Evolutionary conservation across 805 yeast genomes (phyloP).

Genomic region (Phaffomyces thermotolerans): DNA sequence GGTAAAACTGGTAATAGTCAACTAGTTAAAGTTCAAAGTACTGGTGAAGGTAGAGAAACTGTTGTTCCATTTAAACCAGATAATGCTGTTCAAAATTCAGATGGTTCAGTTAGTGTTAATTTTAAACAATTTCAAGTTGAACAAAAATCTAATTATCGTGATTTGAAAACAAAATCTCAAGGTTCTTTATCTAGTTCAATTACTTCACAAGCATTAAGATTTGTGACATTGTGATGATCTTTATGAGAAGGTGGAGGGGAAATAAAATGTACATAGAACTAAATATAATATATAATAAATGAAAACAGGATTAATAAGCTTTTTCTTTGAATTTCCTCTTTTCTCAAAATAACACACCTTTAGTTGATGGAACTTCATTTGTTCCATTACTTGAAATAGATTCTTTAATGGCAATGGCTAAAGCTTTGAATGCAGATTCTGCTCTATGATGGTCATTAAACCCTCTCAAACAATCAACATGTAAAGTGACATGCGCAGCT

Average conservation of each 20-base stretch:
- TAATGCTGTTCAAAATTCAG: slow-evolving; percentile 29
- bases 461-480: slow-evolving; percentile 91
- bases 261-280: slow-evolving; percentile 1
- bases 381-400: slow-evolving; percentile 79
- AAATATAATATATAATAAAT: neutral
- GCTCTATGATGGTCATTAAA: slow-evolving; percentile 94
- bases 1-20: slow-evolving; percentile 22
- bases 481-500: slow-evolving; percentile 84
- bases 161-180: neutral
- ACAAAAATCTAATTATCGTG: slow-evolving; percentile 1
- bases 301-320: neutral
- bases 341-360: slow-evolving; percentile 76
- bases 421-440: slow-evolving; percentile 93
- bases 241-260: neutral
- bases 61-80: slow-evolving; percentile 36
- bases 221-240: too few relatives aligned
- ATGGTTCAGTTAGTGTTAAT: slow-evolving; percentile 27
- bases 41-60: slow-evolving; percentile 36
- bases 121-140: neutral
- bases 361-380: slow-evolving; percentile 91
- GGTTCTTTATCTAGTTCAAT: neutral
- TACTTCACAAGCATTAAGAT: neutral
- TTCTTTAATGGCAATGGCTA: slow-evolving; percentile 87
- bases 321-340: neutral
- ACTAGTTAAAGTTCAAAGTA: slow-evolving; percentile 27